These are phyloP conservation scores for Ceriops zippeliana DNA, from an alignment of 345 rosid species.

Conservation along the genomic window DNA sequence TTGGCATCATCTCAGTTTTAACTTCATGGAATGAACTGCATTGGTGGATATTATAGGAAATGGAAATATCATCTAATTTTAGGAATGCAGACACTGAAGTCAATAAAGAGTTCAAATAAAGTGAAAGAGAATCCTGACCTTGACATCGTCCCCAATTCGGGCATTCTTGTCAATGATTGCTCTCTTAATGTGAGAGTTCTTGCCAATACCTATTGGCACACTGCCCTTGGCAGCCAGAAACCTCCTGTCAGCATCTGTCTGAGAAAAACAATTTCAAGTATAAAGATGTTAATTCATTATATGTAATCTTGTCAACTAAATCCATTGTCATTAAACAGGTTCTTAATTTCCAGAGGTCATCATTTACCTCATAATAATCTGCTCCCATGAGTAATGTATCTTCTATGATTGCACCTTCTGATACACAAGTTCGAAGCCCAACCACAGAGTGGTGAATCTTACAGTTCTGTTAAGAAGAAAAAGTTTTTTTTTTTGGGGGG, in stretches of 20 bases:
- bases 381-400: conserved; percentile 94
- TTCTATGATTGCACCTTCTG: conserved; percentile 92
- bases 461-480: conserved; percentile 56
- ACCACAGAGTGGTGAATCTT: conserved; percentile 92
- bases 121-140: conserved; percentile 38
- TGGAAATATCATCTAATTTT: background rate
- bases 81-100: background rate
- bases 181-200: conserved; percentile 80
- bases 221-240: conserved; percentile 87
- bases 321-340: conserved; percentile 1
- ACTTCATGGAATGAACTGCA: too few species aligned
- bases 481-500: background rate
- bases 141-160: conserved; percentile 81
- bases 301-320: background rate
- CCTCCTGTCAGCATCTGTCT: conserved; percentile 88
- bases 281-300: background rate
- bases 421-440: conserved; percentile 94
- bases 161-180: conserved; percentile 97
- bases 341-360: background rate
- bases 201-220: conserved; percentile 84
- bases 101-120: background rate
- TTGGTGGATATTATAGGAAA: background rate
- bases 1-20: too few species aligned
- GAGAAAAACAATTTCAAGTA: conserved; percentile 10
- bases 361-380: conserved; percentile 80